Percentiles rank a stretch among this genome's conserved stretches.
These are phyloP conservation scores for Mortierella sp. DNA, from an alignment of 371 early-diverging fungal species.

Conservation along the genomic window DNA sequence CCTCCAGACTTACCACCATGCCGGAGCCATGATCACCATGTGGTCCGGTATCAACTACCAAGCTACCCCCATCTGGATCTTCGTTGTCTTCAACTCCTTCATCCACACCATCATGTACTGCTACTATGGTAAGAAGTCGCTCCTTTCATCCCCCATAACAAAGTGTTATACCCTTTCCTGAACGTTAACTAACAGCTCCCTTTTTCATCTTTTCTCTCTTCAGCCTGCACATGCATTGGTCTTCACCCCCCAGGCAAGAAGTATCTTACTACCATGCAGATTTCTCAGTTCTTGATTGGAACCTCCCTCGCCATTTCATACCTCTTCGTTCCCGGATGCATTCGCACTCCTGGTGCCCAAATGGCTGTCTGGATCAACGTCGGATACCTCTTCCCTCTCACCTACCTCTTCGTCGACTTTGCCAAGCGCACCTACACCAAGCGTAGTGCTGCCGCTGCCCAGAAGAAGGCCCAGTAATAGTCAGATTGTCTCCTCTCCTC, in stretches of 20 bases:
- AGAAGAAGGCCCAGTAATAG: slow-evolving; percentile 66
- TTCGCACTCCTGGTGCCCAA: slow-evolving; percentile 69
- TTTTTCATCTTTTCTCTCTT: neutral
- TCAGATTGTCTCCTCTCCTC: neutral
- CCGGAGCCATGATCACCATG: slow-evolving; percentile 88
- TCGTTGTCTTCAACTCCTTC: slow-evolving; percentile 90
- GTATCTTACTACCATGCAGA: slow-evolving; percentile 88
- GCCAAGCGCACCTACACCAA: slow-evolving; percentile 75
- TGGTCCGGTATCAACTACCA: slow-evolving; percentile 79
- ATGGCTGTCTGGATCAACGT: slow-evolving; percentile 80
- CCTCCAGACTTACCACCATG: slow-evolving; percentile 91
- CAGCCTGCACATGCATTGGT: slow-evolving; percentile 79
- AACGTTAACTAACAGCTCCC: neutral
- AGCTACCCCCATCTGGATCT: slow-evolving; percentile 87
- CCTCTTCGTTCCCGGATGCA: slow-evolving; percentile 76
- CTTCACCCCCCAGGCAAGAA: slow-evolving; percentile 87
- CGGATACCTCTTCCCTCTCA: slow-evolving; percentile 84
- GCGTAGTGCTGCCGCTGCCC: slow-evolving; percentile 28
- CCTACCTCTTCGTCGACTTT: slow-evolving; percentile 84
- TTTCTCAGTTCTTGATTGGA: slow-evolving; percentile 90
- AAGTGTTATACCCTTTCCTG: neutral
- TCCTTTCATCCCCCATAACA: neutral
- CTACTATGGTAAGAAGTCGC: slow-evolving; percentile 67
- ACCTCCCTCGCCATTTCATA: slow-evolving; percentile 77
- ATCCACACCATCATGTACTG: slow-evolving; percentile 94